Evolutionary conservation across 768 basidiomycete genomes (phyloP), one percentile per base, ranked within the genome.

Genomic region (Thelephora ganbajun): DNA sequence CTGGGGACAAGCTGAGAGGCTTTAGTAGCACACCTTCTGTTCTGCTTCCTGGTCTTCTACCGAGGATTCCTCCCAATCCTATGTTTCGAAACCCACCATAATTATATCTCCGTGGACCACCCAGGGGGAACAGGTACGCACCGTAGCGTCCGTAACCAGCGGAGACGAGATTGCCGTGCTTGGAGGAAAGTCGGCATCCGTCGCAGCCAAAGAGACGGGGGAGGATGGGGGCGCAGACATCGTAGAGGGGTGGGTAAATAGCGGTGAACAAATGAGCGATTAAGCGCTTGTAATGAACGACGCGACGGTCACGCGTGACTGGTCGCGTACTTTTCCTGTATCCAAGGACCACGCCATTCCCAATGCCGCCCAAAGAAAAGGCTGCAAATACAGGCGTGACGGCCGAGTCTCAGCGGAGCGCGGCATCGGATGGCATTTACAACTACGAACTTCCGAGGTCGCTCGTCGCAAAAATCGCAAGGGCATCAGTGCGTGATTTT

Each of bases 401-500:
- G 1, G 86, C 87, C 0, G 77, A 86, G 57, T 74, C 80, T 0
- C 87, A 89, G 56, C 87, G 89, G 56, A 80, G 86, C 35, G 73
- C 79, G 4, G 77, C 82, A 30, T 82, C 84, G 3, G 83, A 86
- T 41, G 87, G 89, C 1, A 87, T 96, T 46, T 87, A 91, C 54
- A 85, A 86, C 63, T 91, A 77, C 60, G 89, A 96, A 58, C 69
- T 94, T 1, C 92, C 91, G 5, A 87, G 86, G 59, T 78, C 74
- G 48, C 65, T 89, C 42, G 80, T 94, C 48, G 83, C 80, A 23
- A 83, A 79, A 63, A 82, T 94, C 50, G 91, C 89, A 16, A 88
- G 87, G 62, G 80, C 83, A 37, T 78, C 80, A 11, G 89, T 92
- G 59, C 51, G 80, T 68, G 33, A 39, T 26, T 42, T 19, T 35